Evolutionary conservation across 169 alveolate genomes (phyloP), one percentile per base, ranked within the genome.

Genomic region (Cryptosporidium viatorum): DNA sequence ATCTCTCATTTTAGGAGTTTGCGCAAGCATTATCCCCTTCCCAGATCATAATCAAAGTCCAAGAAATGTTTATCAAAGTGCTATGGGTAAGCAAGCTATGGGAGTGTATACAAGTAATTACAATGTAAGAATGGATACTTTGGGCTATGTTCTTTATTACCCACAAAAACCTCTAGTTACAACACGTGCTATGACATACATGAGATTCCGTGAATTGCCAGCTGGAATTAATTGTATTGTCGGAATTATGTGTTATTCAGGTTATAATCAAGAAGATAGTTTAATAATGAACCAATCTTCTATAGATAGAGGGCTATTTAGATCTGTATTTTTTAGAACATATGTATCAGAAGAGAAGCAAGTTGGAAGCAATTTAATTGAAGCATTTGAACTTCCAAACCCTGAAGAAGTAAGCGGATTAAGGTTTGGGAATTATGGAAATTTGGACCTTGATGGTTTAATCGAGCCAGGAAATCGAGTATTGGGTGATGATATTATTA

Each of bases 81-180:
- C 99, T 45, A 99, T 99, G 99, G 99, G 99, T 4, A 99, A 99
- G 93, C 99, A 99, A 94, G 99, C 99, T 21, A 97, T 99, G 98
- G 99, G 99, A 2, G 98, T 99, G 51, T 98, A 98, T 91, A 97
- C 99, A n/a, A 96, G 99, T 21, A 98, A 98, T 93, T 98, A 97
- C 94, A 97, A 98, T 92, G 95, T 98, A 39, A 95, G 99, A 55
- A 95, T 98, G 97, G 99, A 99, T 94, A 98, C 99, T 60, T 94
- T 98, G 58, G 98, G 99, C 70, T 99, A 98, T 93, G 95, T 98
- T 60, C 94, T 99, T 58, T 98, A 96, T 94, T 99, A 99, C 93
- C 99, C 99, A 5, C 97, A 98, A 94, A 98, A 98, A 89, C 99
- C 99, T 45, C 93, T 99, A 45, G 99, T 98, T 21, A 97, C 99